Conservation (phyloP, 345 rosid genomes). For the Arabidopsis arenosa region DNA sequence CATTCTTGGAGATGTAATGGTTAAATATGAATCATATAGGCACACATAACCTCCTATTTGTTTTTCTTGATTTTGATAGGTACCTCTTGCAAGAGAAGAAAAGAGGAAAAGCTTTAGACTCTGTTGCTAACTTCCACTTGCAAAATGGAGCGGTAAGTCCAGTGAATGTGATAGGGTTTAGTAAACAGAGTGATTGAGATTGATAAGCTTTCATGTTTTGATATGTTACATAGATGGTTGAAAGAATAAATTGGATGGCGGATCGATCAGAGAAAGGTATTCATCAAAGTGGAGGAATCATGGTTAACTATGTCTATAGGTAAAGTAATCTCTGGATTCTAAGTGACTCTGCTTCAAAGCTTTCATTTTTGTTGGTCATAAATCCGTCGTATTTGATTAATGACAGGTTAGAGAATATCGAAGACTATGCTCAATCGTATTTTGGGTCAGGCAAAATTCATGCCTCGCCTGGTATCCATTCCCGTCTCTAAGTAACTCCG, state of each 20-base stretch:
- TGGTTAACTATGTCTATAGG: slow-evolving; percentile 96
- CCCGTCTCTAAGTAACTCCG: slow-evolving; percentile 31
- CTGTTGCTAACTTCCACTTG: slow-evolving; percentile 96
- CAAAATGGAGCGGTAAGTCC: slow-evolving; percentile 91
- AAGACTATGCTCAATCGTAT: slow-evolving; percentile 80
- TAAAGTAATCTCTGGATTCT: slow-evolving; percentile 28
- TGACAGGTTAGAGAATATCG: slow-evolving; percentile 75
- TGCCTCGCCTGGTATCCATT: slow-evolving; percentile 56
- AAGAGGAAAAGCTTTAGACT: slow-evolving; percentile 94
- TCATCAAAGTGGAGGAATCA: slow-evolving; percentile 77
- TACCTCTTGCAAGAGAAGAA: slow-evolving; percentile 92
- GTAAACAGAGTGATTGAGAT: neutral
- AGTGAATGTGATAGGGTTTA: neutral
- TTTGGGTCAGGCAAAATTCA: slow-evolving; percentile 72
- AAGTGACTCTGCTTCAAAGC: neutral
- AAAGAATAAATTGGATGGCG: slow-evolving; percentile 98
- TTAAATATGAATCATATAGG: neutral
- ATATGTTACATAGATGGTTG: slow-evolving; percentile 67
- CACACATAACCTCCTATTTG: neutral
- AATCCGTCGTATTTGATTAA: neutral
- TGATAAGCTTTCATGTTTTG: slow-evolving; percentile 1
- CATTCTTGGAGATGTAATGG: slow-evolving; percentile 3
- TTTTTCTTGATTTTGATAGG: slow-evolving; percentile 47
- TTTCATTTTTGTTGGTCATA: neutral
- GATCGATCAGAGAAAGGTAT: slow-evolving; percentile 76